A percentile compares a stretch with the other conserved stretches of the same genome.
phyloP scores from a whole-genome alignment of 768 basidiomycete genomes.

The Boletus rubescentipes region DNA sequence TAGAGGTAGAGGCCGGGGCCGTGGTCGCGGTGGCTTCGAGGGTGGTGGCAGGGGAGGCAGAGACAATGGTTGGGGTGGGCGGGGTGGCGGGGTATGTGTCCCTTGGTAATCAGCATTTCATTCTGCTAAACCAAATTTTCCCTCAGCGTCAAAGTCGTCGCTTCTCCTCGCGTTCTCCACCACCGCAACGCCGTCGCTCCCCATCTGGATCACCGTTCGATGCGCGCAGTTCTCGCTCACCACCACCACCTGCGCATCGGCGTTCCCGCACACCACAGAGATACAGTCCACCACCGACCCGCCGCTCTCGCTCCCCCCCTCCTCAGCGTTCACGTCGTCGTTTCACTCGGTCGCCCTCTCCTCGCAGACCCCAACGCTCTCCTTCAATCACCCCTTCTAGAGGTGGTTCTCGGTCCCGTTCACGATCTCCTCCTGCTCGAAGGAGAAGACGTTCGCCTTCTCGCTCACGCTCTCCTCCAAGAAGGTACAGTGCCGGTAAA shows the following conservation, averaged over 20 bases:
- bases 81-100: constrained; percentile 52
- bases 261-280: constrained; percentile 38
- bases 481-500: constrained; percentile 17
- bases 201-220: constrained; percentile 37
- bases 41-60: constrained; percentile 48
- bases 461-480: constrained; percentile 31
- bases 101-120: neutral
- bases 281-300: constrained; percentile 37
- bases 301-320: constrained; percentile 34
- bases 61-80: constrained; percentile 65
- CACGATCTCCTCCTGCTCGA: constrained; percentile 41
- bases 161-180: constrained; percentile 42
- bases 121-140: constrained; percentile 10
- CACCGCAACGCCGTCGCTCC: constrained; percentile 50
- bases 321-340: constrained; percentile 26
- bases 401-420: constrained; percentile 40
- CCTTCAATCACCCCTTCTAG: constrained; percentile 35
- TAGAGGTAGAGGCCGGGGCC: constrained; percentile 58
- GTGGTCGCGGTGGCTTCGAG: constrained; percentile 49
- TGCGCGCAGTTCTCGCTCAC: constrained; percentile 40
- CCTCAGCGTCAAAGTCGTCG: constrained; percentile 46
- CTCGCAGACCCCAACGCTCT: constrained; percentile 31
- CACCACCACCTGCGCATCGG: constrained; percentile 32
- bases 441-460: constrained; percentile 37
- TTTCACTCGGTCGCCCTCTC: constrained; percentile 26